Base-by-base conservation (phyloP, 2,329 filamentous ascomycete genomes). In the Pseudofabraea citricarpa region DNA sequence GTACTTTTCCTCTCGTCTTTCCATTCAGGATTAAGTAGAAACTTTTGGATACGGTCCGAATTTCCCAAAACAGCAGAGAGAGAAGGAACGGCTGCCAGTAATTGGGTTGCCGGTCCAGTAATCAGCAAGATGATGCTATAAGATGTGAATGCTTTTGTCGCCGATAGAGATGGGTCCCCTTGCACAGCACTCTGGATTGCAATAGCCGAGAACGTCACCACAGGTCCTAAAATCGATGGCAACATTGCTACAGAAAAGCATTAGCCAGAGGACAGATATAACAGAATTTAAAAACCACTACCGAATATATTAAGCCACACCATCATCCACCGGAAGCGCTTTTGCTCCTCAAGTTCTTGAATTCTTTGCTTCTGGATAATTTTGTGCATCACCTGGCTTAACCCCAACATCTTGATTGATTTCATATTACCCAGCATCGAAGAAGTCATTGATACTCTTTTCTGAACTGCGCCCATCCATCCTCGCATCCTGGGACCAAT, bases 351-450 rank as follows among this genome's bases (percentile, higher is more conserved):
- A 23, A 38, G 36, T 22, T 38, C 36, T 4, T 38, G 36, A 6
- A 23, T 38, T 6, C 36, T 23, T n/a, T 23, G 19, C 8, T n/a
- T 16, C 10, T 65, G 64, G 1, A 69, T 38, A 13, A 54, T 47
- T 2, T 45, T 23, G 7, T 52, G 47, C 21, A 67, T 52, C 16
- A 54, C 60, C 22, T 60, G 55, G 2, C 54, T 57, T 4, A 69
- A 48, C 0, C 67, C 68, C 46, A 63, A 62, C 61, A 70, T 67
- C 36, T 69, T 69, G 47, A 70, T 53, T 1, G 61, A 58, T 40
- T 68, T 70, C 44, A 70, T 68, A n/a, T 60, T 57, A 5, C 50
- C 52, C 3, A 70, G 54, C 54, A 67, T 64, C 21, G 50, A 56
- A 10, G 65, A 61, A 0, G 65, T 66, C 16, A 61, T 53, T 1